Percentiles rank a stretch among this genome's conserved stretches.
These are phyloP conservation scores for Eragrostis tef DNA, from an alignment of 202 grass and related monocot species.

Conservation along the genomic window DNA sequence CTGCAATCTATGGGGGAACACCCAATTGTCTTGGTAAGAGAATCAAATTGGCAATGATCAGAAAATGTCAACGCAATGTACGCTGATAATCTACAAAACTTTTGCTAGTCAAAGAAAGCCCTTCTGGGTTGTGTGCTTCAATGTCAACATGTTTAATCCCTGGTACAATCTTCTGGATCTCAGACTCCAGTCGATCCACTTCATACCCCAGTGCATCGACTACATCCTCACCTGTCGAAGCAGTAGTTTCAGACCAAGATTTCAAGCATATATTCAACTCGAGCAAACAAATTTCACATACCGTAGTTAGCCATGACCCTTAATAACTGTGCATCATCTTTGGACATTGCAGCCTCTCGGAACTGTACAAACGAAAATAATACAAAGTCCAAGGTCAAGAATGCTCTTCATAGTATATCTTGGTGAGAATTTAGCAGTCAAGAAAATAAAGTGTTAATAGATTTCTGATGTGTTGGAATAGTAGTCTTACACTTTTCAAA, in stretches of 20 bases:
- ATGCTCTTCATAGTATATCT: neutral
- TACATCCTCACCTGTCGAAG: constrained; percentile 80
- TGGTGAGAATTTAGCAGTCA: neutral
- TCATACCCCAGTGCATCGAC: constrained; percentile 92
- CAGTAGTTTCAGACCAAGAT: constrained; percentile 25
- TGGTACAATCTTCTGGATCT: constrained; percentile 95
- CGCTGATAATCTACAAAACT: constrained; percentile 43
- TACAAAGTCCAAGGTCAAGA: neutral
- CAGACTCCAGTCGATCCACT: constrained; percentile 91
- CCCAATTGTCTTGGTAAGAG: neutral
- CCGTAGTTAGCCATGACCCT: constrained; percentile 94
- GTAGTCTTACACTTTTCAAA: neutral
- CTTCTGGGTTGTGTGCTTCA: constrained; percentile 96
- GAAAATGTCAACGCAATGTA: constrained; percentile 25
- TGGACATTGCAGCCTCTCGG: constrained; percentile 62
- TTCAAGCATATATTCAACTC: constrained; percentile 13
- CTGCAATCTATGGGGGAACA: neutral
- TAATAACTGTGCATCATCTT: constrained; percentile 70
- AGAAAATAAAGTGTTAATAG: constrained; percentile 16
- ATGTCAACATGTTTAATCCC: constrained; percentile 97
- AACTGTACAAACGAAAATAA: constrained; percentile 62
- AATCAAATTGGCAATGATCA: constrained; percentile 29
- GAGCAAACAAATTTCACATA: constrained; percentile 44
- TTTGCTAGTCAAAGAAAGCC: constrained; percentile 53
- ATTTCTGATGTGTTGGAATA: neutral